A percentile compares a stretch with the other conserved stretches of the same genome.
Conservation (phyloP, 2,329 filamentous ascomycete genomes). For the Hypoxylon sp. region DNA sequence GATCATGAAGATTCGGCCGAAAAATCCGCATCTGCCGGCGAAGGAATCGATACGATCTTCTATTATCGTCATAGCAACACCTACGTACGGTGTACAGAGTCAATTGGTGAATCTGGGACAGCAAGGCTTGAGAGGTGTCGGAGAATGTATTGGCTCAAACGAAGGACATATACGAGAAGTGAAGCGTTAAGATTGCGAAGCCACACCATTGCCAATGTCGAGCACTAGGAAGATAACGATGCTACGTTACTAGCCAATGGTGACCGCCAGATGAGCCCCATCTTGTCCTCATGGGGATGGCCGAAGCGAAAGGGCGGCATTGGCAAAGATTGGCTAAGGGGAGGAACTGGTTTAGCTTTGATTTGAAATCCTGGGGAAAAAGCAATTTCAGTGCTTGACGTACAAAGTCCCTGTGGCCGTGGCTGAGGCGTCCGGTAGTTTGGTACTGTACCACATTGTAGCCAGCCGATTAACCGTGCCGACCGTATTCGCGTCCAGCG, state of each 20-base stretch:
- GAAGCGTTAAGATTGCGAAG: conserved; percentile 26
- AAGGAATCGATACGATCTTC: conserved; percentile 8
- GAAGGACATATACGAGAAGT: conserved; percentile 21
- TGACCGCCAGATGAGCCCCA: conserved; percentile 2
- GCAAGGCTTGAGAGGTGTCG: conserved; percentile 2
- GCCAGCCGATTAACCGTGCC: conserved; percentile 2
- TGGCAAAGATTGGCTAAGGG: conserved; percentile 19
- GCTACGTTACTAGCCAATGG: conserved; percentile 32
- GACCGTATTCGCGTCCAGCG: conserved; percentile 3
- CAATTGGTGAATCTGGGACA: background rate
- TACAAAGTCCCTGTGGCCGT: conserved; percentile 14
- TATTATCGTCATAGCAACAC: conserved; percentile 27
- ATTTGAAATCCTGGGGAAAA: conserved; percentile 34
- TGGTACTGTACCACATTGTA: too few species aligned
- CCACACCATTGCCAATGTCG: conserved; percentile 23
- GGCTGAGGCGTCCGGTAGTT: conserved; percentile 26
- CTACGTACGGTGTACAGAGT: background rate
- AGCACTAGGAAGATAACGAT: conserved; percentile 11
- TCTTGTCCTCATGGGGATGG: conserved; percentile 27
- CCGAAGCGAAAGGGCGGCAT: conserved; percentile 29
- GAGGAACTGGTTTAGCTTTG: conserved; percentile 9
- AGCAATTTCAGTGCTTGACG: conserved; percentile 16
- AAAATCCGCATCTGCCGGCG: background rate
- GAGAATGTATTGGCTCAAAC: conserved; percentile 25
- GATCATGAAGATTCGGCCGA: conserved; percentile 6